A percentile compares a stretch with the other conserved stretches of the same genome.
Conservation (phyloP, 208 protist genomes). For the Trichomonas tenax region DNA sequence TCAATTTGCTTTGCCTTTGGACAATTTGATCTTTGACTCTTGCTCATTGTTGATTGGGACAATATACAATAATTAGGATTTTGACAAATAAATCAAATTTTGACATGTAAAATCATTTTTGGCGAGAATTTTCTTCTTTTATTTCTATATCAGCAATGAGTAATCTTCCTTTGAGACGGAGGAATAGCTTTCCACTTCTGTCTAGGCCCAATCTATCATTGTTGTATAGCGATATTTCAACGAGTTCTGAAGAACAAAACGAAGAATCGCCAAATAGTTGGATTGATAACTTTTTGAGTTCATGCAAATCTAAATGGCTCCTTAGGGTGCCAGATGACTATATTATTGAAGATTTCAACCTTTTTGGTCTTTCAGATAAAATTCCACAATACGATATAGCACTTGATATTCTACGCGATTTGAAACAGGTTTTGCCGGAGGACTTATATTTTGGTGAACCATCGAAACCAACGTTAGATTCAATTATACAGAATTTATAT, state of each 20-base stretch:
- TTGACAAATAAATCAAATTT: too few relatives aligned
- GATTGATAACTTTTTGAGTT: not conserved
- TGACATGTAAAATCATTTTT: too few relatives aligned
- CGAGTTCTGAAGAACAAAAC: not conserved
- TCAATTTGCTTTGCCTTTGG: too few relatives aligned
- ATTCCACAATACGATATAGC: not conserved
- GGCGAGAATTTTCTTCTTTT: too few relatives aligned
- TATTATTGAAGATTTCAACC: not conserved
- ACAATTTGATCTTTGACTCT: too few relatives aligned
- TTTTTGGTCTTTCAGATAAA: not conserved
- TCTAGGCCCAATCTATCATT: not conserved
- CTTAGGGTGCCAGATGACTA: not conserved
- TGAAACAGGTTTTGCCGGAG: not conserved
- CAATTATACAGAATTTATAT: not conserved
- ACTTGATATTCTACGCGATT: not conserved
- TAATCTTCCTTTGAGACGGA: not conserved
- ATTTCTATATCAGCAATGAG: too few relatives aligned
- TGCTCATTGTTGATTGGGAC: too few relatives aligned
- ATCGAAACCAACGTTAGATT: not conserved
- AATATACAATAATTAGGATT: too few relatives aligned
- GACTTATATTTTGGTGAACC: not conserved
- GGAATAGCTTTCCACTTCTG: not conserved
- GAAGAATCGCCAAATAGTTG: not conserved
- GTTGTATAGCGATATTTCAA: not conserved
- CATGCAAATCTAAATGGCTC: not conserved